These are phyloP conservation scores for Gaultheria prostrata DNA, from an alignment of 148 eudicot species.

Conservation along the genomic window DNA sequence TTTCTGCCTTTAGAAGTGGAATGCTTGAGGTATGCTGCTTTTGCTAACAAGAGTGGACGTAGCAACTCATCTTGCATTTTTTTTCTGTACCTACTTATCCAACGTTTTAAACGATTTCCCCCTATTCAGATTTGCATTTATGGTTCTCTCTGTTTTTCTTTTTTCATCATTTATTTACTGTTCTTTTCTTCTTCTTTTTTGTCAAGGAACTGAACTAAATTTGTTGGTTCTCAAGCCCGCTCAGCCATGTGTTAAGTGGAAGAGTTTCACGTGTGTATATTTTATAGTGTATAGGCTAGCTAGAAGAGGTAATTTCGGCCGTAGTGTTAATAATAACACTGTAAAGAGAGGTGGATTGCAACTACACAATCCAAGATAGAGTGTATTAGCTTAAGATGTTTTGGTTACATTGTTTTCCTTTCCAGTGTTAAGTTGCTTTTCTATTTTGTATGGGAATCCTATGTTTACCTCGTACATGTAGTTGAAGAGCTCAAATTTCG, in stretches of 20 bases:
- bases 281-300: neutral
- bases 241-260: neutral
- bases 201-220: neutral
- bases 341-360: neutral
- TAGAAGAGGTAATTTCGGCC: neutral
- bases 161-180: neutral
- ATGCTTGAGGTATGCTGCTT: slow-evolving; percentile 86
- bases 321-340: neutral
- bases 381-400: neutral
- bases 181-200: neutral
- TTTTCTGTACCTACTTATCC: neutral
- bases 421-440: neutral
- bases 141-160: slow-evolving; percentile 2
- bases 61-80: neutral
- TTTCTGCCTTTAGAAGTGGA: slow-evolving; percentile 90
- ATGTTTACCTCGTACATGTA: neutral
- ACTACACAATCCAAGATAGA: neutral
- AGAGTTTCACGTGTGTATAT: neutral
- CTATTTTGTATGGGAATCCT: neutral
- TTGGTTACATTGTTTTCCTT: neutral
- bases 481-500: neutral
- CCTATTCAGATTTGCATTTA: neutral
- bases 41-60: neutral
- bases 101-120: neutral
- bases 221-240: neutral